These are phyloP conservation scores for Lachnum nothofagi DNA, from an alignment of 2,329 filamentous ascomycete species.

Conservation along the genomic window DNA sequence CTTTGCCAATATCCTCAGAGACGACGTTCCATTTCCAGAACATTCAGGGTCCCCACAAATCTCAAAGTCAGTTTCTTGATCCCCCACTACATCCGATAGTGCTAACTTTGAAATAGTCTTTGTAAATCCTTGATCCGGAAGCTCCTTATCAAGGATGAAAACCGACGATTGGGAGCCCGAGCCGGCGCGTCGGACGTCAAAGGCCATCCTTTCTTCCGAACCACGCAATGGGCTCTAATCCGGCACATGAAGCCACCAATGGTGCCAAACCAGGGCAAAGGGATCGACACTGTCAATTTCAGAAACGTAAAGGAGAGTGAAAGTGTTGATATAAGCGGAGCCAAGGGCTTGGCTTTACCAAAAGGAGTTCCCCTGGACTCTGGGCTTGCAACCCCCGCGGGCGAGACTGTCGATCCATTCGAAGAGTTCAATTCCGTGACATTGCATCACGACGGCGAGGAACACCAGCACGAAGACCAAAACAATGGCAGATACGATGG, in stretches of 20 bases:
- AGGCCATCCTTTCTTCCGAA: conserved; percentile 89
- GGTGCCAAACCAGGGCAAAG: conserved; percentile 83
- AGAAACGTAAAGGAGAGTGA: conserved; percentile 96
- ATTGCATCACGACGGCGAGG: conserved; percentile 90
- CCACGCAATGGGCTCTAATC: conserved; percentile 93
- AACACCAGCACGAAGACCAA: conserved; percentile 36
- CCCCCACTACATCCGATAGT: neutral
- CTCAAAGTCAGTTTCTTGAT: conserved; percentile 69
- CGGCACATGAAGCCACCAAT: conserved; percentile 98
- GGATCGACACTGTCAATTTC: conserved; percentile 93
- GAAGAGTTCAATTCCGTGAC: conserved; percentile 99
- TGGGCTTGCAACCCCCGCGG: conserved; percentile 77
- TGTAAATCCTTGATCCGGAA: conserved; percentile 97
- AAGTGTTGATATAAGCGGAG: conserved; percentile 75
- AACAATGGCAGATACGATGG: conserved; percentile 31
- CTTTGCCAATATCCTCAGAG: conserved; percentile 92
- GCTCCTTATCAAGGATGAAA: conserved; percentile 95
- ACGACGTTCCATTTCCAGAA: conserved; percentile 95
- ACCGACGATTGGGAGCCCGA: conserved; percentile 83
- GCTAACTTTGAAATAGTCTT: conserved; percentile 54
- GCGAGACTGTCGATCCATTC: conserved; percentile 81
- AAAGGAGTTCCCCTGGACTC: conserved; percentile 85
- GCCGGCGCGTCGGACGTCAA: conserved; percentile 97
- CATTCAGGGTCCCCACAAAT: conserved; percentile 77
- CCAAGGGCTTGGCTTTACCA: conserved; percentile 41